These are phyloP conservation scores for Aureobasidium sp. DNA, from an alignment of 2,329 filamentous ascomycete species.

Conservation along the genomic window DNA sequence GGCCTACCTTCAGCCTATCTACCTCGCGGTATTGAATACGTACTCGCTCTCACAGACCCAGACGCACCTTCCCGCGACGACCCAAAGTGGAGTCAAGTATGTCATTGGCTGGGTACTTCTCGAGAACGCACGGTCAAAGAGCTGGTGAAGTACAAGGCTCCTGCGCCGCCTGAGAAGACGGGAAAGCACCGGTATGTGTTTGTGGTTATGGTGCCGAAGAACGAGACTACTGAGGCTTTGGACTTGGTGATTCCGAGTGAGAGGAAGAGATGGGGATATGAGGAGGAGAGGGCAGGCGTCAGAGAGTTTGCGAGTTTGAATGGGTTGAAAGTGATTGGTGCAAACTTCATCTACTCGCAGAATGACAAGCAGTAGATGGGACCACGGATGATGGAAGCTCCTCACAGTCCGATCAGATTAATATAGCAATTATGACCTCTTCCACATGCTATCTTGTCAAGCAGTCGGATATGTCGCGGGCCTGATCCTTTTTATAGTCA, in stretches of 20 bases:
- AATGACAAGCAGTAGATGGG: conserved; percentile 40
- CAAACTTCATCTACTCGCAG: conserved; percentile 42
- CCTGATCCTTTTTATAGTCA: too few relatives aligned
- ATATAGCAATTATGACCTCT: not conserved
- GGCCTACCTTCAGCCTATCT: not conserved
- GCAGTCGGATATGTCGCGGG: too few relatives aligned
- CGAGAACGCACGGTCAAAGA: conserved; percentile 29
- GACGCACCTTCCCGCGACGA: conserved; percentile 50
- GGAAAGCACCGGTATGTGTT: conserved; percentile 54
- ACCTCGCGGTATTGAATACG: conserved; percentile 23
- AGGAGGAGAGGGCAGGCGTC: conserved; percentile 43
- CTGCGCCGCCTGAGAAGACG: conserved; percentile 48
- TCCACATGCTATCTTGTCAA: not conserved
- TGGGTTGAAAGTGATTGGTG: conserved; percentile 41
- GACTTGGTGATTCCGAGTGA: conserved; percentile 41
- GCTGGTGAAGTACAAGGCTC: conserved; percentile 46
- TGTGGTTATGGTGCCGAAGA: conserved; percentile 41
- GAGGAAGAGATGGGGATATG: conserved; percentile 51
- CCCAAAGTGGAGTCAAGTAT: conserved; percentile 51
- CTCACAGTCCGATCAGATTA: too few relatives aligned
- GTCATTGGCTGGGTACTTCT: conserved; percentile 46
- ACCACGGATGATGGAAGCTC: not conserved
- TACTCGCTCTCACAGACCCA: conserved; percentile 49
- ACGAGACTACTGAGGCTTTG: conserved; percentile 36
- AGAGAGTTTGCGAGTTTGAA: conserved; percentile 45